Conservation (phyloP, 2,329 filamentous ascomycete species). For the Talaromyces islandicus region DNA sequence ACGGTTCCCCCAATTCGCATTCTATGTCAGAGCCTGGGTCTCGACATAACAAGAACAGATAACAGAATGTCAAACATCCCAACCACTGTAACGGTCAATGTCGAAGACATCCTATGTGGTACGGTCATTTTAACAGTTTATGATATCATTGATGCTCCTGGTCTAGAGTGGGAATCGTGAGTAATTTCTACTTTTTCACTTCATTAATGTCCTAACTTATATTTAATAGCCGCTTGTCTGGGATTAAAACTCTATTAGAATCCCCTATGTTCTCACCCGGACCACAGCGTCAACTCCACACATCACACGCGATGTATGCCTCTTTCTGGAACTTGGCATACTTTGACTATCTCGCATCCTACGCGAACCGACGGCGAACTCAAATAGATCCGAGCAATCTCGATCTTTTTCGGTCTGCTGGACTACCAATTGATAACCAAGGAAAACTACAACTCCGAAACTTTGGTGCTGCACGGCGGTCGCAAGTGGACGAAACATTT, state of each 20-base stretch:
- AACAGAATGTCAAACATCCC: slow-evolving; percentile 18
- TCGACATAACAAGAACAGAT: slow-evolving; percentile 25
- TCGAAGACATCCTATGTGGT: slow-evolving; percentile 55
- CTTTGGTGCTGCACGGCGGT: not conserved
- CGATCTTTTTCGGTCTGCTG: slow-evolving; percentile 55
- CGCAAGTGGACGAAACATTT: slow-evolving; percentile 56
- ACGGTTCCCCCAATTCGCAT: slow-evolving; percentile 26
- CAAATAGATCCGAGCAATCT: slow-evolving; percentile 54
- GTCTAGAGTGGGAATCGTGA: slow-evolving; percentile 51
- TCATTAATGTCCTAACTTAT: slow-evolving; percentile 7
- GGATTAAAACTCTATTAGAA: slow-evolving; percentile 52
- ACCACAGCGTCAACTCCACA: slow-evolving; percentile 17
- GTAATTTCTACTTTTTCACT: slow-evolving; percentile 3
- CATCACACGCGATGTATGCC: slow-evolving; percentile 49
- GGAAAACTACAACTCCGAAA: slow-evolving; percentile 39
- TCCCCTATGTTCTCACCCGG: slow-evolving; percentile 32
- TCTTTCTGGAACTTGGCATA: slow-evolving; percentile 61
- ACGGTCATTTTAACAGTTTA: slow-evolving; percentile 58
- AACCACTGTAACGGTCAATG: slow-evolving; percentile 33
- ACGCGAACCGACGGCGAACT: slow-evolving; percentile 53
- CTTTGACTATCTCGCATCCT: slow-evolving; percentile 57
- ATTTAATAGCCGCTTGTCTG: slow-evolving; percentile 49
- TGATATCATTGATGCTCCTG: slow-evolving; percentile 57
- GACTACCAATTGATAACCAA: slow-evolving; percentile 48
- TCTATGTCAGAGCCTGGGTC: slow-evolving; percentile 19